These are phyloP conservation scores for Podospora bellae-mahoneyi DNA, from an alignment of 495 filamentous ascomycete genomes.

Conservation along the genomic window DNA sequence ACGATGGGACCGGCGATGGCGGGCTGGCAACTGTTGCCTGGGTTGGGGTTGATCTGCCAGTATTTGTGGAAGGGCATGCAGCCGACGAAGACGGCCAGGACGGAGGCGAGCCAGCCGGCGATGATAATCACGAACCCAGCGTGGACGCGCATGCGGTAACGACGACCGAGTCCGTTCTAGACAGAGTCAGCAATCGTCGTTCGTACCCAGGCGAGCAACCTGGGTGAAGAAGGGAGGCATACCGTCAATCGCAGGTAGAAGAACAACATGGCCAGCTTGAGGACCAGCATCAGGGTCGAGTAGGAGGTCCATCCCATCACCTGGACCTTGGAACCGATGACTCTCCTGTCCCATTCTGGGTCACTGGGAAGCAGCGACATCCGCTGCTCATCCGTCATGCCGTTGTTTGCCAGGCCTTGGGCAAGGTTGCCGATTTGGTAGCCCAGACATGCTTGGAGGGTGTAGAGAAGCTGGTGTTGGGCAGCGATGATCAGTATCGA, in stretches of 20 bases:
- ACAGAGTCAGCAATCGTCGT: too few relatives aligned
- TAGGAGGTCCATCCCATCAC: conserved; percentile 57
- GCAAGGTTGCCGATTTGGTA: conserved; percentile 44
- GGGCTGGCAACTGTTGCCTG: conserved; percentile 49
- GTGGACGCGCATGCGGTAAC: conserved; percentile 51
- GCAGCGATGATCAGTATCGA: too few relatives aligned
- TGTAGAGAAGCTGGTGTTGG: conserved; percentile 28
- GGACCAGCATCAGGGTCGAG: conserved; percentile 48
- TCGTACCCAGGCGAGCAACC: too few relatives aligned
- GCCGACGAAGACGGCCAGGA: conserved; percentile 49
- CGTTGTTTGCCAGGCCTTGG: conserved; percentile 58
- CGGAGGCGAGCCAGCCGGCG: conserved; percentile 48
- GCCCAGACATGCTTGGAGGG: conserved; percentile 36
- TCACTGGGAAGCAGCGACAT: conserved; percentile 42
- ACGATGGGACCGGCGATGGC: conserved; percentile 45
- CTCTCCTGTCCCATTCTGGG: conserved; percentile 45
- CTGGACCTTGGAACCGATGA: conserved; percentile 58
- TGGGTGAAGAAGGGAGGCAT: too few relatives aligned
- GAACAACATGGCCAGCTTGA: conserved; percentile 55
- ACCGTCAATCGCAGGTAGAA: conserved; percentile 57
- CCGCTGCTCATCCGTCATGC: conserved; percentile 55
- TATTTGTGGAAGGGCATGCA: conserved; percentile 50
- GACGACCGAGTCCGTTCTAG: conserved; percentile 35
- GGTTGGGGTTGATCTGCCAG: conserved; percentile 54
- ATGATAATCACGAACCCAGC: conserved; percentile 51